A percentile compares a stretch with the other conserved stretches of the same genome.
These are phyloP conservation scores for Grammothele lineata DNA, from an alignment of 768 basidiomycete species.

Conservation along the genomic window DNA sequence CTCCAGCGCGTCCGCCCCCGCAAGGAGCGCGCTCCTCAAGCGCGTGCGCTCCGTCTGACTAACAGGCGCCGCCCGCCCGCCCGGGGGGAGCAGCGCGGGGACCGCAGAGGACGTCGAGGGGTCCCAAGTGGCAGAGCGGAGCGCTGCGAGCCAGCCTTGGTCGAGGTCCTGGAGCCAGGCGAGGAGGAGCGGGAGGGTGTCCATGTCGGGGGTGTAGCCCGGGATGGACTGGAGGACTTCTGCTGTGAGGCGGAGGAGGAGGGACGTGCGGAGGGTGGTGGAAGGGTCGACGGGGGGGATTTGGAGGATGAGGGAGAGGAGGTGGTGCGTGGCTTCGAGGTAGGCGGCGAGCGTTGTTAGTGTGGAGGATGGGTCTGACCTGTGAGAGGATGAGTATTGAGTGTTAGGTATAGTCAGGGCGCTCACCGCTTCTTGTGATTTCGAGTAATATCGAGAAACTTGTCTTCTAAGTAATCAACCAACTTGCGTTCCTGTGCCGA, in stretches of 20 bases:
- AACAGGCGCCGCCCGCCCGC: slow-evolving; percentile 41
- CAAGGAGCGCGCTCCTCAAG: slow-evolving; percentile 61
- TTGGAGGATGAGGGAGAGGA: slow-evolving; percentile 62
- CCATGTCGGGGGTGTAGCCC: slow-evolving; percentile 50
- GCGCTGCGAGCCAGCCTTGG: slow-evolving; percentile 65
- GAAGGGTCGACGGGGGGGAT: slow-evolving; percentile 75
- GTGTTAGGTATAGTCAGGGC: neutral
- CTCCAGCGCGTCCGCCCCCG: slow-evolving; percentile 56
- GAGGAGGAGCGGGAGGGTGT: slow-evolving; percentile 47
- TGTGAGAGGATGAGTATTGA: slow-evolving; percentile 13
- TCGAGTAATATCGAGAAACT: slow-evolving; percentile 61
- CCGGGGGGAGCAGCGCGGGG: slow-evolving; percentile 37
- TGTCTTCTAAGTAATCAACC: slow-evolving; percentile 59
- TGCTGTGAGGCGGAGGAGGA: slow-evolving; percentile 68
- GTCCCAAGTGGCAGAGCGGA: slow-evolving; percentile 67
- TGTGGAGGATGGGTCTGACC: slow-evolving; percentile 43
- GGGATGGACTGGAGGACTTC: slow-evolving; percentile 58
- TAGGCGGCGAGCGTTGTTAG: slow-evolving; percentile 58
- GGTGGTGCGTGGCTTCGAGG: slow-evolving; percentile 49
- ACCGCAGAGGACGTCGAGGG: slow-evolving; percentile 36
- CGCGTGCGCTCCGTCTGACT: slow-evolving; percentile 72
- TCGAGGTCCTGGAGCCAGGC: slow-evolving; percentile 74
- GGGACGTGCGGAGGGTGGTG: slow-evolving; percentile 57
- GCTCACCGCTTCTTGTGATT: slow-evolving; percentile 70
- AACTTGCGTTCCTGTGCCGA: slow-evolving; percentile 57